These are phyloP conservation scores for Kalaharituber pfeilii DNA, from an alignment of 2,329 filamentous ascomycete species.

Conservation along the genomic window DNA sequence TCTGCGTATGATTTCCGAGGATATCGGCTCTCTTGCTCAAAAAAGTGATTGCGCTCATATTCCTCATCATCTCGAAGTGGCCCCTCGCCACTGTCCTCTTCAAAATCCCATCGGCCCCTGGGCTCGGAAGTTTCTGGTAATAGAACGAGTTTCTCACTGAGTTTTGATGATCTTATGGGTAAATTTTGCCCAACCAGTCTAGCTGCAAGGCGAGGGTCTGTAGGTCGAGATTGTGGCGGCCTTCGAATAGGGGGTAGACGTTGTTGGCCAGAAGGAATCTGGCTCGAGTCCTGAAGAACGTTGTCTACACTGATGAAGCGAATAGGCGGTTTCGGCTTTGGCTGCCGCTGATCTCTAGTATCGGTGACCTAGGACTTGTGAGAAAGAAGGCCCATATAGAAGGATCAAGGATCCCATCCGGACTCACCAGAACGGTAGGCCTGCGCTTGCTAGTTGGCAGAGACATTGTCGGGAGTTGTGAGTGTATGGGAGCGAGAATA, in stretches of 20 bases:
- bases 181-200: constrained; percentile 40
- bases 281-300: constrained; percentile 80
- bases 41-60: constrained; percentile 40
- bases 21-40: constrained; percentile 41
- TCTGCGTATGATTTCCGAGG: constrained; percentile 79
- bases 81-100: constrained; percentile 36
- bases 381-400: constrained; percentile 8
- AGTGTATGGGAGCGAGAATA: too few relatives aligned
- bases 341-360: constrained; percentile 33
- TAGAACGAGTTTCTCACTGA: constrained; percentile 91
- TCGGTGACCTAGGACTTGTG: constrained; percentile 36
- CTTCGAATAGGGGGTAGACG: constrained; percentile 46
- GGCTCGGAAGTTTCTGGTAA: constrained; percentile 35
- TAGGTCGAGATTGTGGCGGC: constrained; percentile 31
- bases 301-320: constrained; percentile 83
- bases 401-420: constrained; percentile 1
- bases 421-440: constrained; percentile 43
- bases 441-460: constrained; percentile 33
- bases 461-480: constrained; percentile 7
- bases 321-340: constrained; percentile 31
- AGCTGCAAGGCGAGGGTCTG: constrained; percentile 27
- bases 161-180: constrained; percentile 76
- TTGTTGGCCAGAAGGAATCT: constrained; percentile 87
- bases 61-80: constrained; percentile 42
- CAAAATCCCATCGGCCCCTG: constrained; percentile 42